phyloP scores from a whole-genome alignment of 192 early-diverging fungal species.

The Coemansia sp. region DNA sequence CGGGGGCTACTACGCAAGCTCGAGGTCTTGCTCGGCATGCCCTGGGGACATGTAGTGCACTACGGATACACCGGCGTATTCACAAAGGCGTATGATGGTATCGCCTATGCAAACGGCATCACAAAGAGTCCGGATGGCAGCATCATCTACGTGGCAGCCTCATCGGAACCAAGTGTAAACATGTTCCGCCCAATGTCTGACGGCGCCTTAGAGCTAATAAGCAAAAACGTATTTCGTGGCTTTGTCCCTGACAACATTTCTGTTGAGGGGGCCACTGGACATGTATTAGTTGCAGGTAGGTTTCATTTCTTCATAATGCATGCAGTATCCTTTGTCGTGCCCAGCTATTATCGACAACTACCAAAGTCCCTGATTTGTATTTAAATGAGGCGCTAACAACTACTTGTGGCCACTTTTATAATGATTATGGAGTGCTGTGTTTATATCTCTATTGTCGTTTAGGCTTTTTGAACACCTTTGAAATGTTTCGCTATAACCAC shows the following conservation, averaged over 20 bases:
- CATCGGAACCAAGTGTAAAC: conserved; percentile 47
- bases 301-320: neutral
- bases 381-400: neutral
- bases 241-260: conserved; percentile 57
- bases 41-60: conserved; percentile 50
- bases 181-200: conserved; percentile 19
- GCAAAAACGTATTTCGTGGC: conserved; percentile 29
- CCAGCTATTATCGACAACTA: too few relatives aligned
- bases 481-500: conserved; percentile 54
- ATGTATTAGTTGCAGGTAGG: conserved; percentile 54
- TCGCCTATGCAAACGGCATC: conserved; percentile 53
- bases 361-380: neutral
- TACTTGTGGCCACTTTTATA: neutral
- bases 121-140: conserved; percentile 30
- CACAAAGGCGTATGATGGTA: conserved; percentile 21
- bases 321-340: too few relatives aligned
- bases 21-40: conserved; percentile 56
- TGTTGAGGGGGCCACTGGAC: conserved; percentile 41
- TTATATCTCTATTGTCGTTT: conserved; percentile 5
- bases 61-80: conserved; percentile 26
- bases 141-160: conserved; percentile 39
- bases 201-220: conserved; percentile 28
- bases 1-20: conserved; percentile 28
- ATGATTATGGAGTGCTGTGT: neutral
- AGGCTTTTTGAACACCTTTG: conserved; percentile 52